These are phyloP conservation scores for Barnettozyma wickerhamii DNA, from an alignment of 805 yeast species.

Conservation along the genomic window DNA sequence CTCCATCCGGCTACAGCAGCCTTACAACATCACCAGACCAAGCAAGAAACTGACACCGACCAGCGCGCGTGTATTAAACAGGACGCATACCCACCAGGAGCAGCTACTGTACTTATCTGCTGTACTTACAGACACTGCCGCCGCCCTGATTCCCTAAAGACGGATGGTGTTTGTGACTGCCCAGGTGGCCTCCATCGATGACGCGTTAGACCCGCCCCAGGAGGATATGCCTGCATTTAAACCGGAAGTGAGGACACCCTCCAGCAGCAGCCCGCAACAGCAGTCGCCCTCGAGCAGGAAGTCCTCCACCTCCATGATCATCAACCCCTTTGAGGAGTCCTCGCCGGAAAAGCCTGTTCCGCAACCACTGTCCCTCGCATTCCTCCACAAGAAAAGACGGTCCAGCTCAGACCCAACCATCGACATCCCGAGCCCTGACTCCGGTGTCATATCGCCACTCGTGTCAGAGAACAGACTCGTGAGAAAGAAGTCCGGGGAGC, in stretches of 20 bases:
- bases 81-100: too few relatives aligned
- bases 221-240: too few relatives aligned
- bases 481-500: conserved; percentile 86
- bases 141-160: too few relatives aligned
- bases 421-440: background rate
- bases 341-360: conserved; percentile 1
- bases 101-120: too few relatives aligned
- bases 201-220: background rate
- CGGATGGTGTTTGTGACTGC: conserved; percentile 1
- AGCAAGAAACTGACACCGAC: too few relatives aligned
- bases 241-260: too few relatives aligned
- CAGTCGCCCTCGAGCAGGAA: background rate
- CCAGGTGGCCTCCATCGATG: conserved; percentile 3
- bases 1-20: background rate
- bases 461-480: conserved; percentile 38
- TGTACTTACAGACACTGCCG: too few relatives aligned
- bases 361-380: conserved; percentile 19
- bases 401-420: conserved; percentile 11
- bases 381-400: conserved; percentile 19
- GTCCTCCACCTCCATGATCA: conserved; percentile 7
- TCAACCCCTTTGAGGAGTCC: background rate
- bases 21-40: too few relatives aligned
- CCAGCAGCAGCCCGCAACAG: background rate
- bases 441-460: background rate
- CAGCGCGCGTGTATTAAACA: too few relatives aligned